Evolutionary conservation across 257 asterid species (phyloP), one percentile per base, ranked within the genome.

Genomic region (Nyctanthes arbortristis): DNA sequence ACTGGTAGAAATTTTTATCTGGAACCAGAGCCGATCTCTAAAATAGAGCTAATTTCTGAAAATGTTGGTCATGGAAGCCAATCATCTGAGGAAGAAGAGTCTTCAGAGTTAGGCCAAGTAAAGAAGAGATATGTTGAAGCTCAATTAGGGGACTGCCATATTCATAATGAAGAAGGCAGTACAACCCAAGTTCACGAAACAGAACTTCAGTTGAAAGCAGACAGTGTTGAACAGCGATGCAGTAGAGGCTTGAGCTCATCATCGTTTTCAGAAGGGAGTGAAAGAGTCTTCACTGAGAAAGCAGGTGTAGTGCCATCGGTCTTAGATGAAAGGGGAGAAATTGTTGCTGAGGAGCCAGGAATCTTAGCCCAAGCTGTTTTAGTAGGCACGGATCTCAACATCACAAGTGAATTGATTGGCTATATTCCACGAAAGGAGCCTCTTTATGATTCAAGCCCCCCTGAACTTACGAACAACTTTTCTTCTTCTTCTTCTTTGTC

Each of bases 21-120:
- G 22, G 89, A 75, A 68, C 77, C 68, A 40, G 77, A 74, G 68
- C 67, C 40, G 32, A 73, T 75, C 59, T 65, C 80, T 45, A 73
- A 68, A 40, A 70, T 79, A 70, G 91, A 79, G 65, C 77, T 75
- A 59, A 84, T 75, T 71, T 34, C 84, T 9, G 87, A 84, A 75
- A 82, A 76, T 67, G 84, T 83, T 69, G 91, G 88, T 47, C 93
- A 84, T 79, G 95, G 87, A 72, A 87, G 90, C 78, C 79, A 81
- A 73, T 82, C 89, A 55, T 91, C 89, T 1, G 88, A 82, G 63
- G 91, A 79, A 58, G 86, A 77, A 34, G 84, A 78, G 45, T 73
- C 79, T 59, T 33, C 60, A 33, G 82, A 75, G 63, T 20, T 77
- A 25, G 81, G 62, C 70, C 77, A 73, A 67, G 61, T 57, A 32